Evolutionary conservation across 805 yeast species (phyloP).

Genomic region (Grigorovia transvaalensis): DNA sequence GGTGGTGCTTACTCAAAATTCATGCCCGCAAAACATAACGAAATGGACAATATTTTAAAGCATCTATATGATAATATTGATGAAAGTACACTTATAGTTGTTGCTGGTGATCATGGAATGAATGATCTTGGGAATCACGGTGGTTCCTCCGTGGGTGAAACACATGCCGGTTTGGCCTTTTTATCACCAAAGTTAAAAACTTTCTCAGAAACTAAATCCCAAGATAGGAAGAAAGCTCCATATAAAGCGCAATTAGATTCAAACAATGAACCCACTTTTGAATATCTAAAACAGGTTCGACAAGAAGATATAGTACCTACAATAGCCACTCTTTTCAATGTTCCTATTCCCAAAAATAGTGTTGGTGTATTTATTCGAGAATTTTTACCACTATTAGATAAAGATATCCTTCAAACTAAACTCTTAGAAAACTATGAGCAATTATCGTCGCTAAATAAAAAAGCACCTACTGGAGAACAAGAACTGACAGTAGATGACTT

Average conservation of each 20-base stretch:
- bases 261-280: constrained; percentile 34
- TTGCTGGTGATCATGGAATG: constrained; percentile 95
- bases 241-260: constrained; percentile 28
- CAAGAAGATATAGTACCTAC: constrained; percentile 96
- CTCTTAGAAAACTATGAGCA: constrained; percentile 47
- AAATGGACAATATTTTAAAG: constrained; percentile 67
- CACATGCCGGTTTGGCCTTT: constrained; percentile 71
- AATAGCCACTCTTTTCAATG: constrained; percentile 61
- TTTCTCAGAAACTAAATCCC: constrained; percentile 12
- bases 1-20: constrained; percentile 78
- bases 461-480: not conserved
- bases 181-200: constrained; percentile 49
- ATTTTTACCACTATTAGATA: constrained; percentile 43
- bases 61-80: constrained; percentile 38
- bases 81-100: constrained; percentile 53
- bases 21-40: constrained; percentile 75
- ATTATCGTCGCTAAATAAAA: constrained; percentile 8
- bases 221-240: constrained; percentile 8
- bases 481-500: constrained; percentile 9
- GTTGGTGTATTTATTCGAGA: constrained; percentile 61
- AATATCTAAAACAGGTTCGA: constrained; percentile 49
- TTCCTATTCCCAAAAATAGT: constrained; percentile 86
- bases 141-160: constrained; percentile 87
- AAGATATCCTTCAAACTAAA: constrained; percentile 25
- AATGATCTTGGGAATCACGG: constrained; percentile 94